These are phyloP conservation scores for Berberis thunbergii DNA, from an alignment of 164 flowering plant species.

Conservation along the genomic window DNA sequence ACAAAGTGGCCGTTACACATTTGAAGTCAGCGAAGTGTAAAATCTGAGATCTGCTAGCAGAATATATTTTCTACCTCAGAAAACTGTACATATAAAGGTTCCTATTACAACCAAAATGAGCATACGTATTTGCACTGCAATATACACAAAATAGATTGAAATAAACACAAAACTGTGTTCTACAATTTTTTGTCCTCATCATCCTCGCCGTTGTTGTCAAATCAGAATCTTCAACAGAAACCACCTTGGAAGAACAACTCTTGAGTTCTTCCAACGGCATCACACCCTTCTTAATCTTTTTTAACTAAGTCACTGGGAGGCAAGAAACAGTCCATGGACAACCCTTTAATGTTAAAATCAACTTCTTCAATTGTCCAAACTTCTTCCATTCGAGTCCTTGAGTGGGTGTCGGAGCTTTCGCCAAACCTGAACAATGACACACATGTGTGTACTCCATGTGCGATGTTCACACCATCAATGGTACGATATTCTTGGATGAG, in stretches of 20 bases:
- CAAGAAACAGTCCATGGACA: slow-evolving; percentile 75
- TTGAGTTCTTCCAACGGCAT: slow-evolving; percentile 17
- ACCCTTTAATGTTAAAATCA: slow-evolving; percentile 75
- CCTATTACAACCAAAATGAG: no score
- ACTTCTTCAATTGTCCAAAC: slow-evolving; percentile 79
- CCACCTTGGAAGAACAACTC: slow-evolving; percentile 41
- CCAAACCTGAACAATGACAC: slow-evolving; percentile 74
- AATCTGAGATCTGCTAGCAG: no score
- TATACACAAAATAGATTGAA: background rate
- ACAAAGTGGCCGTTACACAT: no score
- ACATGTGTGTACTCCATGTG: slow-evolving; percentile 56
- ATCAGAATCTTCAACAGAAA: slow-evolving; percentile 28
- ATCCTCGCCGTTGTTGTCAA: background rate
- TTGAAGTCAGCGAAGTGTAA: no score
- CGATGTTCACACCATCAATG: slow-evolving; percentile 71
- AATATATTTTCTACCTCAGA: no score
- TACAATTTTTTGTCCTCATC: slow-evolving; percentile 14
- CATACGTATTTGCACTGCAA: no score
- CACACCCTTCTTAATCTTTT: slow-evolving; percentile 39
- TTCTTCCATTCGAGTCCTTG: slow-evolving; percentile 82
- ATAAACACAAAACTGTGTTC: background rate
- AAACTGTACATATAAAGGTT: no score
- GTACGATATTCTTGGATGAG: slow-evolving; percentile 54
- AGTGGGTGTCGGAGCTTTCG: slow-evolving; percentile 44
- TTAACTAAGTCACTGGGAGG: slow-evolving; percentile 72